Conservation (phyloP, 371 early-diverging fungal genomes). For the Apophysomyces trapeziformis region DNA sequence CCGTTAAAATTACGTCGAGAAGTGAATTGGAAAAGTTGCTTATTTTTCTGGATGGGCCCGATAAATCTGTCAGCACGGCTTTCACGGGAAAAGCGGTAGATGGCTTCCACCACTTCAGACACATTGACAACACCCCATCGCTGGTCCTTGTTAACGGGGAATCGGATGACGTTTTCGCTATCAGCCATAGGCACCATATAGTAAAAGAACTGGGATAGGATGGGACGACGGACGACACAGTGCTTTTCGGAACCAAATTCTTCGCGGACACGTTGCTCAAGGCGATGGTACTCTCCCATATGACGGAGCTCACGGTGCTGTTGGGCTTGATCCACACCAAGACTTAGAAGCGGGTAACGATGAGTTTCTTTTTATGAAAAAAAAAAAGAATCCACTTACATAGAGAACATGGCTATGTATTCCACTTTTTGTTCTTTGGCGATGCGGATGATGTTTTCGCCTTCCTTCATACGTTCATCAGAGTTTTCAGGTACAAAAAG, state of each 20-base stretch:
- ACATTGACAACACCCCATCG: conserved; percentile 39
- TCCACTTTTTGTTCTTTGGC: conserved; percentile 31
- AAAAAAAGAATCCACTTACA: conserved; percentile 24
- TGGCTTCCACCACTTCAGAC: conserved; percentile 38
- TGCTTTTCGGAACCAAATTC: conserved; percentile 21
- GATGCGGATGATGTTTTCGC: conserved; percentile 36
- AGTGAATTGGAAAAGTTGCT: conserved; percentile 36
- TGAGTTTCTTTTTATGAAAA: conserved; percentile 12
- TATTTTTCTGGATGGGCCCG: conserved; percentile 9
- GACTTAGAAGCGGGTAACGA: neutral
- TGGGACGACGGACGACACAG: conserved; percentile 30
- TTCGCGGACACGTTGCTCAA: conserved; percentile 41
- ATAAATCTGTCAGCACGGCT: neutral
- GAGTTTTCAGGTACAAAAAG: conserved; percentile 40
- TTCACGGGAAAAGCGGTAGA: conserved; percentile 27
- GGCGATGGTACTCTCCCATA: conserved; percentile 24
- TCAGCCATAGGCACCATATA: conserved; percentile 39
- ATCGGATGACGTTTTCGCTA: conserved; percentile 23
- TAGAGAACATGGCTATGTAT: conserved; percentile 34
- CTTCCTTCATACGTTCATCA: conserved; percentile 29
- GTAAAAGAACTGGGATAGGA: conserved; percentile 40
- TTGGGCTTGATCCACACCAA: conserved; percentile 33
- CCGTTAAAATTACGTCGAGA: conserved; percentile 13
- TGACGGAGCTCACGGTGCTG: conserved; percentile 21
- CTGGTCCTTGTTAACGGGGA: conserved; percentile 33